These are phyloP conservation scores for Favolaschia claudopus DNA, from an alignment of 768 basidiomycete genomes.

Conservation along the genomic window DNA sequence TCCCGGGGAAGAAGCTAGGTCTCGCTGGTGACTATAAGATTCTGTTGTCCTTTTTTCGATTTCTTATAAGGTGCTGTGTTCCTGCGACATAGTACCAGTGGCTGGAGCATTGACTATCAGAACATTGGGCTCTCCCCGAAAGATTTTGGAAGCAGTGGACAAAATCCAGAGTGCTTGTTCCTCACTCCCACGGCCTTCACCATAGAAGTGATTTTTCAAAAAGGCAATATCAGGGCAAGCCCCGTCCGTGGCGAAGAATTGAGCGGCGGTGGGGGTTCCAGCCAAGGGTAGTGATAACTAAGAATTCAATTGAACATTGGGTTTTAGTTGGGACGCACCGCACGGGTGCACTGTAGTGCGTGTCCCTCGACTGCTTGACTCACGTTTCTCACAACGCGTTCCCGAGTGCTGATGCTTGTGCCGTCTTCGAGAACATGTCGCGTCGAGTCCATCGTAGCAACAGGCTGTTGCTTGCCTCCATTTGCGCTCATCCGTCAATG, in stretches of 20 bases:
- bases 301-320: not conserved
- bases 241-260: constrained; percentile 88
- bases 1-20: no score
- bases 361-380: no score
- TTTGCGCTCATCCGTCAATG: no score
- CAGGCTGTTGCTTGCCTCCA: constrained; percentile 65
- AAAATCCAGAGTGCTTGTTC: constrained; percentile 96
- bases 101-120: constrained; percentile 96
- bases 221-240: constrained; percentile 95
- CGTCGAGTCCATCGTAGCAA: constrained; percentile 85
- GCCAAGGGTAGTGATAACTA: constrained; percentile 98
- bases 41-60: no score
- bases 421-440: constrained; percentile 95
- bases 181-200: constrained; percentile 98
- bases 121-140: constrained; percentile 88
- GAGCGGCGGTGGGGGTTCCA: constrained; percentile 87
- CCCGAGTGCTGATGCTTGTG: constrained; percentile 88
- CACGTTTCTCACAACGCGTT: constrained; percentile 96
- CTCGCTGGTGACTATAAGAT: no score
- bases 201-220: constrained; percentile 98
- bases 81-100: no score
- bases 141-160: constrained; percentile 82
- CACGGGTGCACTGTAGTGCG: no score
- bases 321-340: no score
- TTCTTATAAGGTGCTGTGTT: no score